Evolutionary conservation across 257 asterid species (phyloP).

Genomic region (Scutellaria galericulata): DNA sequence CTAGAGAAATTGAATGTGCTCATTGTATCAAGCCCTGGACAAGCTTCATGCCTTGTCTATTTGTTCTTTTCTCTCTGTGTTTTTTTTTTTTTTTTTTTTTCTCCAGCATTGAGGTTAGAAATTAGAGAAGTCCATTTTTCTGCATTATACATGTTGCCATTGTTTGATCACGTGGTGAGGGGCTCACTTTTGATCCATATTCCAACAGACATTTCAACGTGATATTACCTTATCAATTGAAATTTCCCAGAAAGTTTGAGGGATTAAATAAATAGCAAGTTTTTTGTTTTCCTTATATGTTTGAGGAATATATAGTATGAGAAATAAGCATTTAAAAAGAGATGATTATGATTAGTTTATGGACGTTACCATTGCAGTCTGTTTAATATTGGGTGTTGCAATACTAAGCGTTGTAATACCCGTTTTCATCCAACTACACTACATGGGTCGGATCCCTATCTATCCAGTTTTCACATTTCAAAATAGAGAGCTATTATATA

Average conservation of each 20-base stretch:
- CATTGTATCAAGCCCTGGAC: background rate
- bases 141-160: background rate
- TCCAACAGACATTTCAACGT: too few species aligned
- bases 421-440: background rate
- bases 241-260: too few species aligned
- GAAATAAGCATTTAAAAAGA: too few species aligned
- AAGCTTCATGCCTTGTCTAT: background rate
- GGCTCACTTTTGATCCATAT: background rate
- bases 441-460: conserved; percentile 12
- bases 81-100: background rate
- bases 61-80: background rate
- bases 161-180: background rate
- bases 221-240: too few species aligned
- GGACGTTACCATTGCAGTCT: background rate
- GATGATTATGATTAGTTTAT: too few species aligned
- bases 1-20: too few species aligned
- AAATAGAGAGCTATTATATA: conserved; percentile 21
- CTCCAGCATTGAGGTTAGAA: background rate
- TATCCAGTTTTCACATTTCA: conserved; percentile 5
- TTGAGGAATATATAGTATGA: too few species aligned
- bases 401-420: background rate
- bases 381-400: background rate
- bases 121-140: conserved; percentile 12
- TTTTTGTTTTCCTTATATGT: too few species aligned
- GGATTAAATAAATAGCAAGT: too few species aligned